Evolutionary conservation across 2,329 filamentous ascomycete genomes (phyloP).

Genomic region (Colletotrichum ledebouriae): DNA sequence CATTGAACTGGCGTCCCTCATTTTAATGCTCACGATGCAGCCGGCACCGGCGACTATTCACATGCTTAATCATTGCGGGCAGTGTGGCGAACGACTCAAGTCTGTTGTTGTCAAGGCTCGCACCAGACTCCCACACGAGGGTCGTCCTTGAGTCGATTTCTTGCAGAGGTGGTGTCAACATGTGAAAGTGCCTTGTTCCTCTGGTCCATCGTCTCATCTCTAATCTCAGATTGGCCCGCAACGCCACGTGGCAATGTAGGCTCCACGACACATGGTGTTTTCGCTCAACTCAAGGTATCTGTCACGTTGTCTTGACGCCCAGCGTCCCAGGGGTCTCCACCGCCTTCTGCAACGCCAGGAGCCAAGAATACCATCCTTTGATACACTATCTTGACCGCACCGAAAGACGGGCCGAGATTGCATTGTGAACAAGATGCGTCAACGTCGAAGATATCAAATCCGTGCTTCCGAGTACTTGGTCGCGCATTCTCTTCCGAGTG

Average conservation of each 20-base stretch:
- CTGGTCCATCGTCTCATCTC: constrained; percentile 25
- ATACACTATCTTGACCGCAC: not conserved
- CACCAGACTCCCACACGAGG: not conserved
- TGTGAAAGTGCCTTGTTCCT: constrained; percentile 15
- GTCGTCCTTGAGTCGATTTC: not conserved
- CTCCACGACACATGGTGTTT: constrained; percentile 11
- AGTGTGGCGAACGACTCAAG: not conserved
- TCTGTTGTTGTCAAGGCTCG: not conserved
- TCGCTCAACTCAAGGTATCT: too few relatives aligned
- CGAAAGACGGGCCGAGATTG: not conserved
- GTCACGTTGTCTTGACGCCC: not conserved
- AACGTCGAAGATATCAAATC: not conserved
- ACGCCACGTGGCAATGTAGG: constrained; percentile 17
- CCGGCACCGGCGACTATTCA: not conserved
- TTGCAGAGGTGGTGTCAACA: not conserved
- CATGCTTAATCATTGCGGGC: not conserved
- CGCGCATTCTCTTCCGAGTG: not conserved
- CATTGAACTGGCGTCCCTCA: not conserved
- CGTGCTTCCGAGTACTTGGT: not conserved
- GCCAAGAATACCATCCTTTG: not conserved
- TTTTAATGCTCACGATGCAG: not conserved
- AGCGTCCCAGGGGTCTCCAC: constrained; percentile 17
- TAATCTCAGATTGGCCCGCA: constrained; percentile 1
- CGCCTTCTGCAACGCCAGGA: not conserved
- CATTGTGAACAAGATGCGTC: not conserved